These are phyloP conservation scores for Diaporthe helianthi DNA, from an alignment of 2,329 filamentous ascomycete genomes.

Conservation along the genomic window DNA sequence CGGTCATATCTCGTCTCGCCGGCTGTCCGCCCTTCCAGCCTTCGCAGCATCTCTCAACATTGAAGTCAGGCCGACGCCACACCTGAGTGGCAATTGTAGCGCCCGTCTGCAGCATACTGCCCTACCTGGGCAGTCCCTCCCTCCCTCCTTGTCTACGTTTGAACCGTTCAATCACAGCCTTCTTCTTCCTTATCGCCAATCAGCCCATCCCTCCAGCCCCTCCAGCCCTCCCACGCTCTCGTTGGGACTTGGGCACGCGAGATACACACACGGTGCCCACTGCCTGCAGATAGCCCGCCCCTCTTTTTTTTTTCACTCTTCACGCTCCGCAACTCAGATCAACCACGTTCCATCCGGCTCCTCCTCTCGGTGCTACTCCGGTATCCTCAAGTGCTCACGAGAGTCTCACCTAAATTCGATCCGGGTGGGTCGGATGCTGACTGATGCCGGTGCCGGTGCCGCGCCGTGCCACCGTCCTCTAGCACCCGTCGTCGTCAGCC, in stretches of 20 bases:
- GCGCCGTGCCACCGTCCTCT: slow-evolving; percentile 9
- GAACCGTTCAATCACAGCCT: slow-evolving; percentile 2
- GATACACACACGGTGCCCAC: slow-evolving; percentile 8
- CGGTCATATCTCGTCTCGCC: not conserved
- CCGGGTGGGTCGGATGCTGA: slow-evolving; percentile 29
- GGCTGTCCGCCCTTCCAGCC: not conserved
- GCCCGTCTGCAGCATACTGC: not conserved
- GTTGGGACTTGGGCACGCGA: not conserved
- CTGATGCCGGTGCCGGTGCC: slow-evolving; percentile 24
- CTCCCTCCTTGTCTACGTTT: too few relatives aligned
- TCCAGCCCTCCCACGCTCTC: not conserved
- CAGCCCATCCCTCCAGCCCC: not conserved
- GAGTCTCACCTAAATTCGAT: slow-evolving; percentile 5
- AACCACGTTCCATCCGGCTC: not conserved
- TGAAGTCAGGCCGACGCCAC: too few relatives aligned
- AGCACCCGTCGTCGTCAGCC: not conserved
- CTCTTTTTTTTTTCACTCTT: not conserved
- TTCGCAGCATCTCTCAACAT: too few relatives aligned
- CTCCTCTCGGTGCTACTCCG: not conserved
- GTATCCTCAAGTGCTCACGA: slow-evolving; percentile 15
- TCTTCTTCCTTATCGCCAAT: slow-evolving; percentile 16
- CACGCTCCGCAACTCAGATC: not conserved
- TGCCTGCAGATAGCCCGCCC: slow-evolving; percentile 21
- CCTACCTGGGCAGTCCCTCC: too few relatives aligned
- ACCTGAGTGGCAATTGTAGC: not conserved